These are phyloP conservation scores for Zizania latifolia DNA, from an alignment of 176 grass and related monocot species.

Conservation along the genomic window DNA sequence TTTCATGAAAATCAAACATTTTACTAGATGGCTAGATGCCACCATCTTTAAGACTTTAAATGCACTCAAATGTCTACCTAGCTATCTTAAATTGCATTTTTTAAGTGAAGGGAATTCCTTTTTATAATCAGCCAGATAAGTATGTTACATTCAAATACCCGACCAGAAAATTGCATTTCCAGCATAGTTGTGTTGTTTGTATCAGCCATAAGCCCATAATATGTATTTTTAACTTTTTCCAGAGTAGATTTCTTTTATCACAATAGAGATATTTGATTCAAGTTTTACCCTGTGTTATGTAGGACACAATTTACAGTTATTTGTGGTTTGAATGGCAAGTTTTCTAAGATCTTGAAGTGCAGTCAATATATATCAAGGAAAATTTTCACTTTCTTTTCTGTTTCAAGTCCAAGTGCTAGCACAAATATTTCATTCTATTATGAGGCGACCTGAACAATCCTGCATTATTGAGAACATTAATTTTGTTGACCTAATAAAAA, in stretches of 20 bases:
- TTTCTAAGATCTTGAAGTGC: background rate
- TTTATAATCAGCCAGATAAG: background rate
- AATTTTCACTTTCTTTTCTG: background rate
- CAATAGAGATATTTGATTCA: background rate
- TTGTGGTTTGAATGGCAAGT: background rate
- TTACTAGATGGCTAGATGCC: no score
- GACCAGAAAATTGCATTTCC: background rate
- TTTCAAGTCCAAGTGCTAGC: background rate
- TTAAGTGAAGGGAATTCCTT: background rate
- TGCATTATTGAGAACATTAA: background rate
- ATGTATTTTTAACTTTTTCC: no score
- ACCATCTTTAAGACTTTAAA: no score
- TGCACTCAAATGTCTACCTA: background rate
- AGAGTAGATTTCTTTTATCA: slow-evolving; percentile 13
- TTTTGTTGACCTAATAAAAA: background rate
- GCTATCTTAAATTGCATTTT: slow-evolving; percentile 8
- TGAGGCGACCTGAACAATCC: background rate
- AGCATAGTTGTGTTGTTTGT: no score
- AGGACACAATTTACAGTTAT: background rate
- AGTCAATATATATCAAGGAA: background rate
- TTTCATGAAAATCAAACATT: no score
- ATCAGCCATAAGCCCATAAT: no score
- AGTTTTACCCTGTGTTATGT: background rate
- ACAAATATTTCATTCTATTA: background rate
- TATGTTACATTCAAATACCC: background rate